A percentile compares a stretch with the other conserved stretches of the same genome.
phyloP scores from a whole-genome alignment of 1,139 yeast genomes.

The Yamadazyma triangularis region DNA sequence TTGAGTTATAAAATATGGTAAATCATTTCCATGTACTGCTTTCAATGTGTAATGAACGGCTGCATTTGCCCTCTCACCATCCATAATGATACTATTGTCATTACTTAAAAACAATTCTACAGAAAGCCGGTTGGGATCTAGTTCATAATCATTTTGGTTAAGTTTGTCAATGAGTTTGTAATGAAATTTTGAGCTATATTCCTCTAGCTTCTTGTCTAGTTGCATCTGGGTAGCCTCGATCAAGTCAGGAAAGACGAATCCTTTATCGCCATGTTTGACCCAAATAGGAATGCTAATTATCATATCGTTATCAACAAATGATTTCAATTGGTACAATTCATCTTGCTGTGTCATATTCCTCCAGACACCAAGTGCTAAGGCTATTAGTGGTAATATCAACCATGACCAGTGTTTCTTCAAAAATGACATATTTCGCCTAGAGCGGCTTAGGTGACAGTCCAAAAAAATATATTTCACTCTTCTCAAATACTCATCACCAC shows the following conservation, averaged over 20 bases:
- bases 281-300: conserved; percentile 20
- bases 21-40: conserved; percentile 35
- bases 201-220: conserved; percentile 20
- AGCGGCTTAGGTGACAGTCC: too few species aligned
- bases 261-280: conserved; percentile 30
- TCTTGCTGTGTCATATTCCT: too few species aligned
- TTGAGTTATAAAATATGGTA: conserved; percentile 38
- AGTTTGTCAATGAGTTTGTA: conserved; percentile 18
- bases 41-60: conserved; percentile 25
- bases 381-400: too few species aligned
- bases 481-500: too few species aligned
- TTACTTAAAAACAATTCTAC: conserved; percentile 24
- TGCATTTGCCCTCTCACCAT: conserved; percentile 37
- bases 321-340: not conserved
- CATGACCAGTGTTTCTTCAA: too few species aligned
- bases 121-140: conserved; percentile 13
- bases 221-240: conserved; percentile 40
- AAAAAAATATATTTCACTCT: too few species aligned
- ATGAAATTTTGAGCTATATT: conserved; percentile 1
- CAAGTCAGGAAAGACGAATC: conserved; percentile 46
- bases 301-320: not conserved
- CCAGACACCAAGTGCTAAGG: too few species aligned
- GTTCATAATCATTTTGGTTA: not conserved
- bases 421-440: too few species aligned
- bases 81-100: conserved; percentile 33